Percentiles rank a stretch among this genome's conserved stretches.
Conservation (phyloP, 208 protist species). For the Entamoeba histolytica region DNA sequence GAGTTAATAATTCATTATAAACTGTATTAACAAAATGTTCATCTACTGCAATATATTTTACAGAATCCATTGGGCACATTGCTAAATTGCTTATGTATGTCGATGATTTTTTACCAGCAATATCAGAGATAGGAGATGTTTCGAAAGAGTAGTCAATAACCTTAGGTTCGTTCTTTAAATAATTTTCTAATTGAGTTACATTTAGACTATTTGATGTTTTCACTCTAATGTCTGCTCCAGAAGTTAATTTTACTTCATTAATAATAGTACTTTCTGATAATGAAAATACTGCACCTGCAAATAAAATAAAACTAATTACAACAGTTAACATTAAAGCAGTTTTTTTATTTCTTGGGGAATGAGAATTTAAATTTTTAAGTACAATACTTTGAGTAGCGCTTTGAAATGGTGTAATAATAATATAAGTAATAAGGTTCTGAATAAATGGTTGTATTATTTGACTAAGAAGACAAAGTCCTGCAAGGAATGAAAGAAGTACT, state of each 20-base stretch:
- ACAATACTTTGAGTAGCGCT: conserved; percentile 49
- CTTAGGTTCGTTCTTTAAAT: background rate
- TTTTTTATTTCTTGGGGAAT: conserved; percentile 57
- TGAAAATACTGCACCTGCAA: background rate
- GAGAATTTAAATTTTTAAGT: conserved; percentile 57
- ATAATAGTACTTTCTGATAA: background rate
- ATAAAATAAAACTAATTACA: conserved; percentile 48
- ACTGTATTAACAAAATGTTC: background rate
- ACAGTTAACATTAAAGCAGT: conserved; percentile 76
- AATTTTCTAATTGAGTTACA: background rate
- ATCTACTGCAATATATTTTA: background rate
- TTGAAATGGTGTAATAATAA: conserved; percentile 59
- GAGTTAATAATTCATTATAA: background rate
- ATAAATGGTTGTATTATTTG: conserved; percentile 47
- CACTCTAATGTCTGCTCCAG: background rate
- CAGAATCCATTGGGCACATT: too few species aligned
- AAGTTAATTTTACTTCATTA: background rate
- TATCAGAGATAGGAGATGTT: background rate
- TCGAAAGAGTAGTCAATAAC: background rate
- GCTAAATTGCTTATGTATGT: background rate
- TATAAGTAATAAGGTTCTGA: conserved; percentile 43
- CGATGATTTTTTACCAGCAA: background rate
- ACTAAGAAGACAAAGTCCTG: conserved; percentile 59
- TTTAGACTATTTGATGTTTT: background rate
- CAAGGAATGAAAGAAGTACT: conserved; percentile 45